These are phyloP conservation scores for Turritis glabra DNA, from an alignment of 345 rosid species.

Conservation along the genomic window DNA sequence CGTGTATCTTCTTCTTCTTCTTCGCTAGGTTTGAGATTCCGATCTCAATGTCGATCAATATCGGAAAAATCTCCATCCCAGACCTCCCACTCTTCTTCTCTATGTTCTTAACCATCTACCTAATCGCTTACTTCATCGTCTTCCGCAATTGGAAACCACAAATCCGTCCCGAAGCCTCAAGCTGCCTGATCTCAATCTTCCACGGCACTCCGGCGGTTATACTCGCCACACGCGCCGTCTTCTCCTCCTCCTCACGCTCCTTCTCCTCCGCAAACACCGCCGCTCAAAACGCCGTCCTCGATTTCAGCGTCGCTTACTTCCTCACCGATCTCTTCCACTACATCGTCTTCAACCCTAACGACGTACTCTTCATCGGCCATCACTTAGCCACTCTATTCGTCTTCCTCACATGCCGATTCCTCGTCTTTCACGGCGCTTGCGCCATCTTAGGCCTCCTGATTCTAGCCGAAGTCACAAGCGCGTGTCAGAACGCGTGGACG, in stretches of 20 bases:
- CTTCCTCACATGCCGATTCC: slow-evolving; percentile 72
- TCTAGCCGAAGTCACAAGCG: slow-evolving; percentile 89
- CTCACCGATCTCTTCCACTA: slow-evolving; percentile 76
- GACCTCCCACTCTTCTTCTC: slow-evolving; percentile 54
- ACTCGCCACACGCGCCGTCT: slow-evolving; percentile 56
- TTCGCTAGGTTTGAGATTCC: slow-evolving; percentile 28
- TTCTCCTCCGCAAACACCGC: slow-evolving; percentile 63
- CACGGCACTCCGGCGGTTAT: slow-evolving; percentile 86
- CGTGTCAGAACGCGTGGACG: slow-evolving; percentile 91
- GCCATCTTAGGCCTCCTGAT: slow-evolving; percentile 62
- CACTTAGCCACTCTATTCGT: slow-evolving; percentile 89
- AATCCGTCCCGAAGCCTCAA: slow-evolving; percentile 76
- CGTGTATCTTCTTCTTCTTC: slow-evolving; percentile 25
- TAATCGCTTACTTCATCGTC: slow-evolving; percentile 53
- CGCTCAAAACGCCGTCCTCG: slow-evolving; percentile 62
- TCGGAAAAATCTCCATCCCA: slow-evolving; percentile 40
- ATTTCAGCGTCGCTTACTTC: slow-evolving; percentile 82
- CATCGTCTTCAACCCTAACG: slow-evolving; percentile 68
- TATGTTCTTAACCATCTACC: slow-evolving; percentile 57
- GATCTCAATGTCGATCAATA: slow-evolving; percentile 35
- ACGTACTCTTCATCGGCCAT: slow-evolving; percentile 87
- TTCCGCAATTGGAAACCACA: slow-evolving; percentile 69
- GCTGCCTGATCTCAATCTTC: slow-evolving; percentile 77
- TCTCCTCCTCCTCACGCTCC: slow-evolving; percentile 43
- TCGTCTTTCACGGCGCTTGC: slow-evolving; percentile 72